phyloP scores from a whole-genome alignment of 2,329 filamentous ascomycete genomes.

The Trichothecium roseum region DNA sequence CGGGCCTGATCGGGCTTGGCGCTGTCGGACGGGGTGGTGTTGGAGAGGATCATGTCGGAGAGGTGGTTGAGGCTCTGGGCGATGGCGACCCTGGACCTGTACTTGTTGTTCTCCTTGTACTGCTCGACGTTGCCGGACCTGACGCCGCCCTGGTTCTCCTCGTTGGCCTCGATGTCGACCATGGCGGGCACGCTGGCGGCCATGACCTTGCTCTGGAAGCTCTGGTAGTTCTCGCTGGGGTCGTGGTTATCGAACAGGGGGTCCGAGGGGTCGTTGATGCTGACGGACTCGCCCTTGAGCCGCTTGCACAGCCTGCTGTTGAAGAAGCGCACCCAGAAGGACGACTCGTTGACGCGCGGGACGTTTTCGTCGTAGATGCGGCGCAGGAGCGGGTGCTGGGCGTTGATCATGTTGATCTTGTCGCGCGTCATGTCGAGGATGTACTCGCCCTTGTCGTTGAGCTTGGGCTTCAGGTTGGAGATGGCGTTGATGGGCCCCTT shows the following conservation, averaged over 20 bases:
- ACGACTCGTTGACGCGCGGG: slow-evolving; percentile 63
- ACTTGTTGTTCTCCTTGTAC: slow-evolving; percentile 66
- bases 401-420: slow-evolving; percentile 83
- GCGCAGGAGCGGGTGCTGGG: slow-evolving; percentile 83
- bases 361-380: slow-evolving; percentile 90
- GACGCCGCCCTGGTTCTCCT: slow-evolving; percentile 83
- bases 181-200: slow-evolving; percentile 70
- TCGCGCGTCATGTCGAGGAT: slow-evolving; percentile 75
- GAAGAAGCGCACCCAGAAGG: slow-evolving; percentile 95
- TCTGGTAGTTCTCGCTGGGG: slow-evolving; percentile 53
- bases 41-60: slow-evolving; percentile 86
- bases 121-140: slow-evolving; percentile 80
- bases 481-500: slow-evolving; percentile 90
- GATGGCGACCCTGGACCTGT: slow-evolving; percentile 43
- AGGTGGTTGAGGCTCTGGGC: slow-evolving; percentile 81
- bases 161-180: slow-evolving; percentile 87
- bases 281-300: slow-evolving; percentile 78
- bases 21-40: slow-evolving; percentile 71
- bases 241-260: slow-evolving; percentile 79
- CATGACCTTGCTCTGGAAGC: slow-evolving; percentile 41
- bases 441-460: slow-evolving; percentile 37
- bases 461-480: slow-evolving; percentile 68
- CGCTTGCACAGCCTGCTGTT: slow-evolving; percentile 84
- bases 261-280: slow-evolving; percentile 67
- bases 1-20: slow-evolving; percentile 48